phyloP scores from a whole-genome alignment of 1,284 basidiomycete species.

The Apiotrichum porosum region DNA sequence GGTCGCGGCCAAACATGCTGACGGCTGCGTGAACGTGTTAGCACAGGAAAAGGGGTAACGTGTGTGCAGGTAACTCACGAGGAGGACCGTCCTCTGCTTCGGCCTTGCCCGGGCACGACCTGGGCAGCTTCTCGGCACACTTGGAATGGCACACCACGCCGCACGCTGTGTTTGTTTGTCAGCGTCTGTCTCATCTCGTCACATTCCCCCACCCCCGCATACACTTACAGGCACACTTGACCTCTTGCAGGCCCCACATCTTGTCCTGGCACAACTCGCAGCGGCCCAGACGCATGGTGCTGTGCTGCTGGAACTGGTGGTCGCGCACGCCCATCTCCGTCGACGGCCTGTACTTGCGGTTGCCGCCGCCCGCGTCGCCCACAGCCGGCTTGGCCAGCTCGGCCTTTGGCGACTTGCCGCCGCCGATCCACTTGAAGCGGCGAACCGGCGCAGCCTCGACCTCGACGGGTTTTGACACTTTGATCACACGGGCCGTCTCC shows the following conservation, averaged over 20 bases:
- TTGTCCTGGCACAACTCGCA: slow-evolving; percentile 97
- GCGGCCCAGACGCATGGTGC: slow-evolving; percentile 77
- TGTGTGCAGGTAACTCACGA: slow-evolving; percentile 18
- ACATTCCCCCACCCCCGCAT: neutral
- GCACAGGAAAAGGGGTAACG: slow-evolving; percentile 33
- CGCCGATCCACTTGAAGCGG: slow-evolving; percentile 53
- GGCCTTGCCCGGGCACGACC: slow-evolving; percentile 38
- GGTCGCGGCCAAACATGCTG: slow-evolving; percentile 89
- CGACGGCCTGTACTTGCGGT: slow-evolving; percentile 28
- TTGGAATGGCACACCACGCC: slow-evolving; percentile 52
- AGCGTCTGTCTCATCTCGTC: too few species aligned
- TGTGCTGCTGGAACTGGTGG: slow-evolving; percentile 87
- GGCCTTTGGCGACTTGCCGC: slow-evolving; percentile 49
- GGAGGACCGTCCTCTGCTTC: slow-evolving; percentile 43
- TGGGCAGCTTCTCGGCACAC: slow-evolving; percentile 48
- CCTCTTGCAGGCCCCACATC: slow-evolving; percentile 90
- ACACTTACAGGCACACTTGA: slow-evolving; percentile 74
- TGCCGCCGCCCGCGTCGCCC: slow-evolving; percentile 3
- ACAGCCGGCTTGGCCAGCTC: neutral
- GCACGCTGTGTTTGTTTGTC: slow-evolving; percentile 38
- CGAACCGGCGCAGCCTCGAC: slow-evolving; percentile 50
- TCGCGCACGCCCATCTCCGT: slow-evolving; percentile 53
- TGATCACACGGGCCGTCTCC: slow-evolving; percentile 45
- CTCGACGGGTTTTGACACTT: slow-evolving; percentile 48
- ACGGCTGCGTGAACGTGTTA: slow-evolving; percentile 66